These are phyloP conservation scores for Hymenoscyphus salicellus DNA, from an alignment of 2,329 filamentous ascomycete genomes.

Conservation along the genomic window DNA sequence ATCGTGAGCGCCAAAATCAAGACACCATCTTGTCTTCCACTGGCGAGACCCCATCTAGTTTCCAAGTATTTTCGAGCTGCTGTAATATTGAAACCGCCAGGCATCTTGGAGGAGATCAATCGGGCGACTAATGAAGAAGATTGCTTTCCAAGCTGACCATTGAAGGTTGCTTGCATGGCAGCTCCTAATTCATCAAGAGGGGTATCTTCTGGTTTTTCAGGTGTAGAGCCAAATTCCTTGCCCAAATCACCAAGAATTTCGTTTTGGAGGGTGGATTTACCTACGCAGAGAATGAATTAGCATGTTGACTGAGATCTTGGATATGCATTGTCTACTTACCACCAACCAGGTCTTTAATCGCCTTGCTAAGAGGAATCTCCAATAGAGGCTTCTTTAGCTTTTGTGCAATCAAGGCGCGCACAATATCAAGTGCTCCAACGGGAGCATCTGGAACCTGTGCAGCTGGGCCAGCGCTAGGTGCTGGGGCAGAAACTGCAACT, in stretches of 20 bases:
- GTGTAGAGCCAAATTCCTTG: constrained; percentile 97
- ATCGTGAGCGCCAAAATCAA: constrained; percentile 86
- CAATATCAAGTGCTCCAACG: constrained; percentile 83
- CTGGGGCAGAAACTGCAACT: constrained; percentile 50
- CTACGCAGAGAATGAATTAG: constrained; percentile 44
- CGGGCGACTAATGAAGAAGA: constrained; percentile 89
- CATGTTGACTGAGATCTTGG: background rate
- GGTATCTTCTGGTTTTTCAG: constrained; percentile 97
- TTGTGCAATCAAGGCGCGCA: constrained; percentile 86
- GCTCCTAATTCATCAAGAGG: constrained; percentile 93
- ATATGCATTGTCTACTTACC: constrained; percentile 54
- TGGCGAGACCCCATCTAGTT: constrained; percentile 82
- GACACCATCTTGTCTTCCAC: constrained; percentile 87
- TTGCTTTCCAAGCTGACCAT: constrained; percentile 96
- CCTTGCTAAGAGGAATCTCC: constrained; percentile 90
- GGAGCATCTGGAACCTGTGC: constrained; percentile 82
- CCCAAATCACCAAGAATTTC: constrained; percentile 96
- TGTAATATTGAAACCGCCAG: constrained; percentile 98
- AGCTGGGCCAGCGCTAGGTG: constrained; percentile 78
- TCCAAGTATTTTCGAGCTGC: constrained; percentile 92
- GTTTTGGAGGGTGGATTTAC: constrained; percentile 97
- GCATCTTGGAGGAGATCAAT: constrained; percentile 98
- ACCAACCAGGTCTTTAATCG: constrained; percentile 97
- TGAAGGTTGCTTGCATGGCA: constrained; percentile 97
- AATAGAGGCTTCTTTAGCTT: constrained; percentile 93